Base-by-base conservation (phyloP, 2,329 filamentous ascomycete genomes). In the Ceratocystis destructans region DNA sequence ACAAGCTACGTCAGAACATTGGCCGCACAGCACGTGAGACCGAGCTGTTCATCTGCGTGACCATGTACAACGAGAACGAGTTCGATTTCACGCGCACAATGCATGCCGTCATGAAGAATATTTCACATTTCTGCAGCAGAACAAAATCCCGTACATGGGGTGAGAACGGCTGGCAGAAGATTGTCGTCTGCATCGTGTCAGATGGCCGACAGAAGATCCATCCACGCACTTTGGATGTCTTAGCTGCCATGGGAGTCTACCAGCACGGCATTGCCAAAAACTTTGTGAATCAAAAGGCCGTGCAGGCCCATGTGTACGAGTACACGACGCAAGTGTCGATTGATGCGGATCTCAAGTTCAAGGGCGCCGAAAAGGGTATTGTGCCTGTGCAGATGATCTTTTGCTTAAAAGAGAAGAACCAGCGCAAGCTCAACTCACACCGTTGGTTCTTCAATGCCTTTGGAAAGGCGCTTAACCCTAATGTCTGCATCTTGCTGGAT, bases 381-480 rank as follows among this genome's bases (percentile, higher is more conserved):
- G 90, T 97, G 12, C 95, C 94, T 0, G 96, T 91, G 73, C 94
- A 99, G 77, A 90, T 99, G 80, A 93, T 99, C 72, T 99, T 99
- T 76, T 99, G 95, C 73, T 79, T 99, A 69, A 99, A 99, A 78
- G 94, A 99, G 75, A 92, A 94, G 79, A 99, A 99, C 75, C 84
- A 88, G 73, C 95, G 96, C 77, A 99, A 99, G 79, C 83, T 99
- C 71, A 99, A 99, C 79, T 96, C 92, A 0, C 94, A 99, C 76
- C 86, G 94, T 67, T 99, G 94, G 94, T 97, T 96, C 78, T 99
- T 99, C 80, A 99, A 99, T 73, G 94, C 94, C 0, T 96, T 99
- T 73, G 95, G 94, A 37, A 86, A 87, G 69, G 88, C 93, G 0
- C 80, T 99, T 28, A 96, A 93, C 70, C 94, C 94, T 0, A 99